Evolutionary conservation across 1,139 yeast species (phyloP).

Genomic region (Neolecta irregularis): DNA sequence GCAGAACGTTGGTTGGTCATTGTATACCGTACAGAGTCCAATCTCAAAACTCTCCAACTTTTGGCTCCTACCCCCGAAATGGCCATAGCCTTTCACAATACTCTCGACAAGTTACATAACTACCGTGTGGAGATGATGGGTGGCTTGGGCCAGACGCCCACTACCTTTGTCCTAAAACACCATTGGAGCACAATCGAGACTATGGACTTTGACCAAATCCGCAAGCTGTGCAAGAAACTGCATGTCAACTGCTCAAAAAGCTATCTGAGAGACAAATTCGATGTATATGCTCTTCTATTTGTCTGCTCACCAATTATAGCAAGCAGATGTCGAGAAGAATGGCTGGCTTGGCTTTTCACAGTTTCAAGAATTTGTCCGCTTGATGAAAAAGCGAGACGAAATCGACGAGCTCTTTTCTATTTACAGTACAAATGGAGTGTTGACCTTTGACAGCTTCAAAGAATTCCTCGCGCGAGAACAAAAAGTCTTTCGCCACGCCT

Average conservation of each 20-base stretch:
- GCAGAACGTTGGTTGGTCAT: conserved; percentile 67
- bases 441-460: conserved; percentile 30
- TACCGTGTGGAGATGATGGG: conserved; percentile 7
- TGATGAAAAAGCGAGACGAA: conserved; percentile 37
- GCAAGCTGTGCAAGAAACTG: conserved; percentile 46
- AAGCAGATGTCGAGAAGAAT: conserved; percentile 33
- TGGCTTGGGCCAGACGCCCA: conserved; percentile 3
- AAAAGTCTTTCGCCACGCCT: too few relatives aligned
- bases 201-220: conserved; percentile 53
- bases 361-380: conserved; percentile 55
- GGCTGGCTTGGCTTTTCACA: conserved; percentile 47
- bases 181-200: conserved; percentile 23
- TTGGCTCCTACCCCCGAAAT: conserved; percentile 54
- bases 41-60: conserved; percentile 53
- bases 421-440: conserved; percentile 6
- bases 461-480: conserved; percentile 38
- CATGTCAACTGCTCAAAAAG: conserved; percentile 46
- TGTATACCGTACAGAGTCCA: conserved; percentile 40
- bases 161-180: neutral
- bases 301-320: too few relatives aligned
- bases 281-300: conserved; percentile 14
- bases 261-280: conserved; percentile 31
- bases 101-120: conserved; percentile 27
- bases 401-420: conserved; percentile 29
- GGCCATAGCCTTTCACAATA: conserved; percentile 36